phyloP scores from a whole-genome alignment of 306 rosid genomes.

The Quercus glauca region DNA sequence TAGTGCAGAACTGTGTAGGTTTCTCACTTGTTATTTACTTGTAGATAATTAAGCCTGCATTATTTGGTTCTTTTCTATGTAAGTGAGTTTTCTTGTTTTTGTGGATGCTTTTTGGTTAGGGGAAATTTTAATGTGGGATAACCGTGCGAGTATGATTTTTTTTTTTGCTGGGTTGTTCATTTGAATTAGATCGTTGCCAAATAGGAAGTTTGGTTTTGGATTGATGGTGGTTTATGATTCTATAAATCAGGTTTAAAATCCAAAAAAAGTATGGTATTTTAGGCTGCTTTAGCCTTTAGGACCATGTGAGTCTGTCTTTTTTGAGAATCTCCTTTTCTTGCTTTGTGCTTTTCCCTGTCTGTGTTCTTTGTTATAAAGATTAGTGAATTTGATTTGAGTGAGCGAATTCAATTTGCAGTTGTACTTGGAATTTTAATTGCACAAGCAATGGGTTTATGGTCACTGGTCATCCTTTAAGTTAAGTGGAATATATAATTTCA shows the following conservation, averaged over 20 bases:
- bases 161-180: constrained; percentile 11
- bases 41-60: neutral
- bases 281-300: constrained; percentile 55
- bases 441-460: constrained; percentile 5
- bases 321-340: constrained; percentile 50
- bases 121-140: neutral
- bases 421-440: constrained; percentile 3
- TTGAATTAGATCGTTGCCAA: constrained; percentile 18
- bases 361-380: constrained; percentile 43
- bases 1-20: neutral
- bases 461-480: constrained; percentile 7
- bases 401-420: constrained; percentile 52
- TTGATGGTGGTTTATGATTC: constrained; percentile 11
- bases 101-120: neutral
- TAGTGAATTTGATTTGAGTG: constrained; percentile 37
- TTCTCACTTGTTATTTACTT: neutral
- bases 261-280: constrained; percentile 49
- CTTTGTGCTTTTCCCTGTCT: constrained; percentile 67
- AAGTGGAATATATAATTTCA: constrained; percentile 21
- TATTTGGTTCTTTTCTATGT: neutral
- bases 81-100: neutral
- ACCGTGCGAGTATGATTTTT: constrained; percentile 14
- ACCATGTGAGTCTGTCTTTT: constrained; percentile 58
- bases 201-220: constrained; percentile 20
- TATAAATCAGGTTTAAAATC: constrained; percentile 26